A percentile compares a stretch with the other conserved stretches of the same genome.
Conservation (phyloP, 148 eudicot species). For the Cornus kousa region DNA sequence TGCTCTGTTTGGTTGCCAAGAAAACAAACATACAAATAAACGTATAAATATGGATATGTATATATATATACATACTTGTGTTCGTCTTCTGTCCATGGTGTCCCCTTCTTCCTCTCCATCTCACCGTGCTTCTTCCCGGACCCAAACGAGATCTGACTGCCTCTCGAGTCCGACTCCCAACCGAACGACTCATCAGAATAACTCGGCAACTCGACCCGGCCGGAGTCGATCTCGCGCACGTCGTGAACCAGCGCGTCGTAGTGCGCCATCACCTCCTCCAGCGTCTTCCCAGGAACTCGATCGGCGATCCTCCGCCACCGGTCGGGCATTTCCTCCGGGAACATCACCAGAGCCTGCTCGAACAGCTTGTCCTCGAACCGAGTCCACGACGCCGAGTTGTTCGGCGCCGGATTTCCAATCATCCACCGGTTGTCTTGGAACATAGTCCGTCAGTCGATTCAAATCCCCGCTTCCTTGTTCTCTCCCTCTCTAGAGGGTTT, state of each 20-base stretch:
- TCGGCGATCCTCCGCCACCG: conserved; percentile 52
- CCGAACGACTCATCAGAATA: conserved; percentile 31
- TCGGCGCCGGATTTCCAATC: conserved; percentile 9
- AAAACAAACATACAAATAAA: not conserved
- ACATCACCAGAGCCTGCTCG: conserved; percentile 41
- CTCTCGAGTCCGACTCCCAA: conserved; percentile 11
- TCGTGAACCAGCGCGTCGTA: conserved; percentile 50
- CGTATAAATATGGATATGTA: not conserved
- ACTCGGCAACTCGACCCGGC: conserved; percentile 46
- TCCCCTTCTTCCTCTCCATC: conserved; percentile 52
- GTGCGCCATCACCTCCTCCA: conserved; percentile 41
- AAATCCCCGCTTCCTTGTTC: not conserved
- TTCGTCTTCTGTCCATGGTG: conserved; percentile 68
- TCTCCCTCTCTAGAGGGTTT: not conserved
- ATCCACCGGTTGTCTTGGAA: not conserved
- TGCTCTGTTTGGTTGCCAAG: not conserved
- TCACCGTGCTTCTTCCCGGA: conserved; percentile 24
- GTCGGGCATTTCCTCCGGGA: conserved; percentile 31
- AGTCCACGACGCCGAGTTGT: conserved; percentile 29
- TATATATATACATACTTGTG: conserved; percentile 35
- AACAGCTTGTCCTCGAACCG: conserved; percentile 48
- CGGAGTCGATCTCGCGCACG: conserved; percentile 47
- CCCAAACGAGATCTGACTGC: conserved; percentile 46
- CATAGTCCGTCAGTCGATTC: not conserved
- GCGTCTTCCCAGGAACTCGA: conserved; percentile 35